Conservation (phyloP, 495 filamentous ascomycete genomes). For the Xylaria telfairii region DNA sequence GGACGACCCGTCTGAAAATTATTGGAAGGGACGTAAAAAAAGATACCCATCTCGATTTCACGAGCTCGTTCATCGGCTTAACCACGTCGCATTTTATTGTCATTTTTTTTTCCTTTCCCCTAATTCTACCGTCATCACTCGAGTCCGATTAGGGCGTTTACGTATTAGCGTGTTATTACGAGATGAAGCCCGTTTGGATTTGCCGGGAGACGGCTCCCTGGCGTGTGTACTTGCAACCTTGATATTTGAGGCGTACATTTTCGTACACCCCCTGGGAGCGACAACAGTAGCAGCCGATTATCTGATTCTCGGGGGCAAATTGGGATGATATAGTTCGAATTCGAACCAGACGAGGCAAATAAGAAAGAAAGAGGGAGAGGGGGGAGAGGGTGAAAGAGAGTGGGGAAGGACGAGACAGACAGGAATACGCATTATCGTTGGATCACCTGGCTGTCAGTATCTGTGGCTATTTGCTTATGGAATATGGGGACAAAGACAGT, state of each 20-base stretch:
- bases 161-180: conserved; percentile 35
- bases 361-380: not conserved
- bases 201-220: not conserved
- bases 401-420: not conserved
- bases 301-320: not conserved
- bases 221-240: conserved; percentile 14
- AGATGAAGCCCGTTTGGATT: conserved; percentile 15
- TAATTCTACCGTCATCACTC: conserved; percentile 24
- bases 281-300: not conserved
- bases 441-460: conserved; percentile 11
- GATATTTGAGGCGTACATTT: not conserved
- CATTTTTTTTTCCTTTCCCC: conserved; percentile 27
- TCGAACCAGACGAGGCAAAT: not conserved
- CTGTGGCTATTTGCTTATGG: conserved; percentile 17
- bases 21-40: conserved; percentile 28
- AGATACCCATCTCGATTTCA: conserved; percentile 45
- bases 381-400: too few species aligned
- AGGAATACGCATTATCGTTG: conserved; percentile 7
- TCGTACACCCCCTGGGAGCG: not conserved
- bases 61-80: conserved; percentile 42
- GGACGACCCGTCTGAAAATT: conserved; percentile 13
- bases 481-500: conserved; percentile 2
- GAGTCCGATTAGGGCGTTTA: conserved; percentile 18
- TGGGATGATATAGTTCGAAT: conserved; percentile 2
- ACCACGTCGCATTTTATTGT: conserved; percentile 31